phyloP scores from a whole-genome alignment of 345 rosid genomes.

The Toxicodendron radicans region DNA sequence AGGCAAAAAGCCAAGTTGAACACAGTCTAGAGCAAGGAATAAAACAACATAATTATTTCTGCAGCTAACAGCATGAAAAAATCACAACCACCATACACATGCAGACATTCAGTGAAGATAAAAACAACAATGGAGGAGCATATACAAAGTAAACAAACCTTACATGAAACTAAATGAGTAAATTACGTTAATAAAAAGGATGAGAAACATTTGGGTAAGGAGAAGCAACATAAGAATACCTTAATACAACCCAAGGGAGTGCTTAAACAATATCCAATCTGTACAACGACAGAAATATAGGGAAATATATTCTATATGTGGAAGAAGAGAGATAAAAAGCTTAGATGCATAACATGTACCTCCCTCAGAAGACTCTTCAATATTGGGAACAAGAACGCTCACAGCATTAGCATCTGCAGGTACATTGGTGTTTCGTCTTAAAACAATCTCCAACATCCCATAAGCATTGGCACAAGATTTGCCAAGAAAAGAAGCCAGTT shows the following conservation, averaged over 20 bases:
- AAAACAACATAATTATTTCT: slow-evolving; percentile 11
- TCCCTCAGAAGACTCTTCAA: slow-evolving; percentile 46
- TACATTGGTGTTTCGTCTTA: slow-evolving; percentile 74
- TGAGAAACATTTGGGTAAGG: not conserved
- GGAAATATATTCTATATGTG: not conserved
- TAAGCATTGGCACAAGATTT: slow-evolving; percentile 48
- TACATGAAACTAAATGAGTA: not conserved
- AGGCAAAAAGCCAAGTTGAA: slow-evolving; percentile 87
- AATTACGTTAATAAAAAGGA: not conserved
- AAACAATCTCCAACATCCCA: slow-evolving; percentile 66
- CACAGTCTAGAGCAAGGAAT: slow-evolving; percentile 45
- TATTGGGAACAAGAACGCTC: slow-evolving; percentile 65
- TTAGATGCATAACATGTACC: slow-evolving; percentile 33
- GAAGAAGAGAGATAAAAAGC: not conserved
- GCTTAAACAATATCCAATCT: not conserved
- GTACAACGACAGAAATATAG: not conserved
- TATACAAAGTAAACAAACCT: not conserved
- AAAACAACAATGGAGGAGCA: not conserved
- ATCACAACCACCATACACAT: not conserved
- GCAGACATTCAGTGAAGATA: not conserved
- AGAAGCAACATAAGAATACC: not conserved
- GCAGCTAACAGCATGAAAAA: slow-evolving; percentile 10
- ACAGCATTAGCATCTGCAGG: slow-evolving; percentile 81
- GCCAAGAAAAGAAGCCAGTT: slow-evolving; percentile 62
- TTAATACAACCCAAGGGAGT: not conserved